Percentiles rank a stretch among this genome's conserved stretches.
phyloP scores from a whole-genome alignment of 345 rosid species.

The Populus pruinosa region DNA sequence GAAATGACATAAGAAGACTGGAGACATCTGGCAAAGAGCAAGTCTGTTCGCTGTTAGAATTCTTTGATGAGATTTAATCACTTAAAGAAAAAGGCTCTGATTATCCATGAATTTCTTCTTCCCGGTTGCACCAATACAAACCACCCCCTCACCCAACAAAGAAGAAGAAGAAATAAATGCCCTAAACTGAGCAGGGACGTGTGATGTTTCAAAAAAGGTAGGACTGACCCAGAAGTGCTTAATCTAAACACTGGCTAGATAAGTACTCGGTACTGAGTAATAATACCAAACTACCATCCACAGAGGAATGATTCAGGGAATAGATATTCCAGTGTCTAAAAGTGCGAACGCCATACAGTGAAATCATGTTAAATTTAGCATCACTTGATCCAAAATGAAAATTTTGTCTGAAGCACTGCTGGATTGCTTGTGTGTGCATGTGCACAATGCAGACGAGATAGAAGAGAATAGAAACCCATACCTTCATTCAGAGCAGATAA shows the following conservation, averaged over 20 bases:
- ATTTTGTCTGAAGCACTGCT: background rate
- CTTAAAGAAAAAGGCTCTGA: background rate
- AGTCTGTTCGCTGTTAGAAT: background rate
- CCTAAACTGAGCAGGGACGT: background rate
- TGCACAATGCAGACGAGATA: background rate
- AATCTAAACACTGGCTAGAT: background rate
- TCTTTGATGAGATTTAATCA: background rate
- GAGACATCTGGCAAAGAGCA: background rate
- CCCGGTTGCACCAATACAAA: background rate
- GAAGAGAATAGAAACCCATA: slow-evolving; percentile 23
- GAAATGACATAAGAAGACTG: background rate
- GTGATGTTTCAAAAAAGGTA: background rate
- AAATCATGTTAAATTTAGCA: background rate
- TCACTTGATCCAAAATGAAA: background rate
- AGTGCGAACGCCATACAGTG: background rate
- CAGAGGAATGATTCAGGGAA: background rate
- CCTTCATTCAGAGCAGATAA: slow-evolving; percentile 68
- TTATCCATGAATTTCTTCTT: background rate
- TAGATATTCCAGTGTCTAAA: background rate
- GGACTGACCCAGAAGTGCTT: background rate
- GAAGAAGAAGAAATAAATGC: background rate
- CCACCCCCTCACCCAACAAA: background rate
- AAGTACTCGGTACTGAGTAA: background rate
- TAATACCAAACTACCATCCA: background rate
- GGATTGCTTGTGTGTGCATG: background rate